Evolutionary conservation across 257 asterid genomes (phyloP).

Genomic region (Avicennia marina): DNA sequence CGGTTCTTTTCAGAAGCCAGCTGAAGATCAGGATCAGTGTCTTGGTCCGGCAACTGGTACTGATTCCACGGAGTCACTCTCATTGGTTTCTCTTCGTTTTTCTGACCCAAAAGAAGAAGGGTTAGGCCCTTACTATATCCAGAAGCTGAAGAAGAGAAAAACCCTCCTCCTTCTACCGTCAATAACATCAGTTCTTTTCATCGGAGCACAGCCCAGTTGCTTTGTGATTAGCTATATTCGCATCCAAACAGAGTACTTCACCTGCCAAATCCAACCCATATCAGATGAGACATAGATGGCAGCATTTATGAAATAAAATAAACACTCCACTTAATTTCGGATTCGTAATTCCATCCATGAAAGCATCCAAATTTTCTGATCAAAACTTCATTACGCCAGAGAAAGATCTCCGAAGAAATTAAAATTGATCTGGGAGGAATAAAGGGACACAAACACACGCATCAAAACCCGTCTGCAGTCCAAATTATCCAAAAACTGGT

Average conservation of each 20-base stretch:
- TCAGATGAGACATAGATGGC: neutral
- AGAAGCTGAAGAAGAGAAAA: constrained; percentile 98
- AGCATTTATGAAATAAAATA: neutral
- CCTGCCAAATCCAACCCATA: neutral
- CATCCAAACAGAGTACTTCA: neutral
- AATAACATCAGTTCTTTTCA: constrained; percentile 95
- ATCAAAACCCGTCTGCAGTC: neutral
- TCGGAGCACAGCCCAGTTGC: constrained; percentile 22
- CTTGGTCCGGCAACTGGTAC: constrained; percentile 96
- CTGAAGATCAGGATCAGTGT: constrained; percentile 72
- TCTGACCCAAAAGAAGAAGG: constrained; percentile 87
- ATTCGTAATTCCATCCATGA: neutral
- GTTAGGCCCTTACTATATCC: constrained; percentile 96
- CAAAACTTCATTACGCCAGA: neutral
- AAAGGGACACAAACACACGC: neutral
- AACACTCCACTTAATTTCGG: neutral
- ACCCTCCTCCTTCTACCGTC: constrained; percentile 99
- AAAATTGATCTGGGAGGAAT: neutral
- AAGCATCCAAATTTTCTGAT: neutral
- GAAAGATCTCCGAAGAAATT: neutral
- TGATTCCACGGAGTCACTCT: constrained; percentile 98
- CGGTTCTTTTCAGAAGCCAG: constrained; percentile 84
- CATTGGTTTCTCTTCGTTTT: constrained; percentile 89
- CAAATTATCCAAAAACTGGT: neutral
- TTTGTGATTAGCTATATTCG: neutral